Evolutionary conservation across 805 yeast genomes (phyloP).

Genomic region (Yueomyces sp.): DNA sequence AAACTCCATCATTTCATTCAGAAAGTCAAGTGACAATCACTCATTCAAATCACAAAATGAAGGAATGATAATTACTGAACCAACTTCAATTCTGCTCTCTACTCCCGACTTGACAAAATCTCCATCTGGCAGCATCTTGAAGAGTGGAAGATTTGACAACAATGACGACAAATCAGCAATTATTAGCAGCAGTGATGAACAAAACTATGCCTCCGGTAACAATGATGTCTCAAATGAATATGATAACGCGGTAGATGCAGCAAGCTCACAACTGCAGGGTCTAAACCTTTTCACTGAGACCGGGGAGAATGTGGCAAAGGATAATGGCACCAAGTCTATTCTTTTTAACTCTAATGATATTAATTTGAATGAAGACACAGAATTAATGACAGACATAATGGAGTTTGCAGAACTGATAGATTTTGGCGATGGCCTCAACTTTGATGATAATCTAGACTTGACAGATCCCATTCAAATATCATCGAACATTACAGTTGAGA

Average conservation of each 20-base stretch:
- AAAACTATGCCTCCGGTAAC: background rate
- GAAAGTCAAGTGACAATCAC: constrained; percentile 22
- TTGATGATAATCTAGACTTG: constrained; percentile 20
- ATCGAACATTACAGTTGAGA: background rate
- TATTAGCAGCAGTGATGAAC: background rate
- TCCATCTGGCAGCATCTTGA: constrained; percentile 26
- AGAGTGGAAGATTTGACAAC: constrained; percentile 22
- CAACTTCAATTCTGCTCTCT: constrained; percentile 16
- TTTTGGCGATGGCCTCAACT: constrained; percentile 31
- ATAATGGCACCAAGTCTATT: background rate
- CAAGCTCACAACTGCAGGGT: constrained; percentile 16
- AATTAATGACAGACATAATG: constrained; percentile 28
- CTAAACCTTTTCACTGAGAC: constrained; percentile 11
- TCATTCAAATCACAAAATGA: constrained; percentile 29
- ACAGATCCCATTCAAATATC: background rate
- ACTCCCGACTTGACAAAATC: constrained; percentile 27
- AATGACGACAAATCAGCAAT: constrained; percentile 7
- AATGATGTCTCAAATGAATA: background rate
- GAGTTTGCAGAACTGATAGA: constrained; percentile 34
- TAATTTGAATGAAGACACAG: constrained; percentile 16
- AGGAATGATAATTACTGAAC: constrained; percentile 36
- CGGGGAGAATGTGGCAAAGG: constrained; percentile 1
- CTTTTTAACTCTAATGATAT: background rate
- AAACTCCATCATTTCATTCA: constrained; percentile 20
- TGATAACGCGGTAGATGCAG: background rate